Percentiles rank a stretch among this genome's conserved stretches.
Evolutionary conservation across 805 yeast genomes (phyloP).

Genomic region (Candida sakaeoensis): DNA sequence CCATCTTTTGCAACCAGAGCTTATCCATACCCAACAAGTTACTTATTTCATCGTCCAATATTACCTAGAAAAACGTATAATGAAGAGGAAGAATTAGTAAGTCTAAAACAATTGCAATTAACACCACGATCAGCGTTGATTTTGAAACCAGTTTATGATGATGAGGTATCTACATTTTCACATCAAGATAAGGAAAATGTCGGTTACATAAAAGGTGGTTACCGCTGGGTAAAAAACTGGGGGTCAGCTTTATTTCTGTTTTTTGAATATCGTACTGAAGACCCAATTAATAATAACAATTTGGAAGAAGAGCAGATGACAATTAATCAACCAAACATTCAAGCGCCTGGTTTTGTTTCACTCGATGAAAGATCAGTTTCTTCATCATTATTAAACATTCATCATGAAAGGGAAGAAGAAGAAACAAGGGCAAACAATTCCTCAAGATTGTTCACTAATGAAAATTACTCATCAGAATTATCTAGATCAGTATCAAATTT

Average conservation of each 20-base stretch:
- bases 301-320: background rate
- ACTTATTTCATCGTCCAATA: conserved; percentile 34
- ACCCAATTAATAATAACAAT: background rate
- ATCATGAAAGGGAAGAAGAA: conserved; percentile 2
- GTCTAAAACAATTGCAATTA: conserved; percentile 53
- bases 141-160: conserved; percentile 55
- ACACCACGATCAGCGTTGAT: conserved; percentile 73
- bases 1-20: conserved; percentile 51
- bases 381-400: conserved; percentile 9
- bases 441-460: background rate
- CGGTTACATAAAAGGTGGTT: conserved; percentile 10
- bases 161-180: conserved; percentile 8
- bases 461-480: conserved; percentile 1
- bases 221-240: conserved; percentile 12
- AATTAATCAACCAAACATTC: conserved; percentile 5
- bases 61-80: conserved; percentile 47
- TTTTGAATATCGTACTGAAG: conserved; percentile 37
- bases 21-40: conserved; percentile 54
- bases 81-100: conserved; percentile 50
- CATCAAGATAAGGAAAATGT: conserved; percentile 8
- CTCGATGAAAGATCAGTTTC: conserved; percentile 7
- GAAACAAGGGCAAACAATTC: background rate
- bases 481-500: conserved; percentile 9
- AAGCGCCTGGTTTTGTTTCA: conserved; percentile 10
- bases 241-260: conserved; percentile 35